These are phyloP conservation scores for Pisolithus albus DNA, from an alignment of 768 basidiomycete species.

Conservation along the genomic window DNA sequence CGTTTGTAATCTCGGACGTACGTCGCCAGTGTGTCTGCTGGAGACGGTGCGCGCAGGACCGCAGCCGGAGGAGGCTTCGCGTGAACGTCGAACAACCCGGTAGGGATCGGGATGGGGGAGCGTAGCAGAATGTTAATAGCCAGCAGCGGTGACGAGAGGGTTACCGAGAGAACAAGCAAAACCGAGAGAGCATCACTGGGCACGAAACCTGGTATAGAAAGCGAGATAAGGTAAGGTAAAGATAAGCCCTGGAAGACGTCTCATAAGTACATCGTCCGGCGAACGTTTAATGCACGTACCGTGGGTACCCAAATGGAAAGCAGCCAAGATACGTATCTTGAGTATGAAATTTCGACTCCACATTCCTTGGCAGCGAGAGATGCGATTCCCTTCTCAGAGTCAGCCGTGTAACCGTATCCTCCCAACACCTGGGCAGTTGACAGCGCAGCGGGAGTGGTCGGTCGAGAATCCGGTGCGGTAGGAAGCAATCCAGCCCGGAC, in stretches of 20 bases:
- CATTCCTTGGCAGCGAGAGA: slow-evolving; percentile 39
- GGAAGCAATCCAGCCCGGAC: slow-evolving; percentile 37
- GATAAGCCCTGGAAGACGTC: slow-evolving; percentile 42
- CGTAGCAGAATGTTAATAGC: slow-evolving; percentile 54
- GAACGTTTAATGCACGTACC: slow-evolving; percentile 35
- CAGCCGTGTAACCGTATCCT: slow-evolving; percentile 58
- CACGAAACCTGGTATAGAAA: slow-evolving; percentile 35
- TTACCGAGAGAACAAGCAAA: slow-evolving; percentile 56
- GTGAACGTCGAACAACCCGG: slow-evolving; percentile 53
- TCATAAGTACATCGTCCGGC: background rate
- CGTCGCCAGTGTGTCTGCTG: slow-evolving; percentile 27
- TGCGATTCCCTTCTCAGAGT: slow-evolving; percentile 49
- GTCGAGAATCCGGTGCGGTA: slow-evolving; percentile 34
- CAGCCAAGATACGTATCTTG: slow-evolving; percentile 56
- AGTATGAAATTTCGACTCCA: slow-evolving; percentile 49
- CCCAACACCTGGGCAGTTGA: slow-evolving; percentile 58
- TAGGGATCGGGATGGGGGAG: slow-evolving; percentile 60
- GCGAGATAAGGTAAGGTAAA: slow-evolving; percentile 50
- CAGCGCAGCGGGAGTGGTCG: slow-evolving; percentile 43
- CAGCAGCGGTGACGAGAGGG: slow-evolving; percentile 60
- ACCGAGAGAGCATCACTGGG: slow-evolving; percentile 38
- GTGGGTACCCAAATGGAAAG: slow-evolving; percentile 62
- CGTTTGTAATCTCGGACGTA: slow-evolving; percentile 45
- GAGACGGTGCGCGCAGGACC: slow-evolving; percentile 38
- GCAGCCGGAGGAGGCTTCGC: slow-evolving; percentile 33